These are phyloP conservation scores for Talaromyces trachyspermus DNA, from an alignment of 495 filamentous ascomycete species.

Conservation along the genomic window DNA sequence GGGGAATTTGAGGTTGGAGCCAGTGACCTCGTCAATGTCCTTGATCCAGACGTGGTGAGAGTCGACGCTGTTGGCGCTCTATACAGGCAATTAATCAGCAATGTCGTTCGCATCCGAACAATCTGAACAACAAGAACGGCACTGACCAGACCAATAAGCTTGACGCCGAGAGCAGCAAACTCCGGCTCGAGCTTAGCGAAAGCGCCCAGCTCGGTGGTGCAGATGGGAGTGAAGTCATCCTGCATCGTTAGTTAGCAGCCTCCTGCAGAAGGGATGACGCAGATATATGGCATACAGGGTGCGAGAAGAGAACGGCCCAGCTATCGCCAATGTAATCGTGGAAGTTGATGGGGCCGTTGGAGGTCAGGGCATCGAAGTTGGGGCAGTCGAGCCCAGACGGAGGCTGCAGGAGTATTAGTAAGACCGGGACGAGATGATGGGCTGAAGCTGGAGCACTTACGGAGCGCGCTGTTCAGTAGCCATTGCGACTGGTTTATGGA, in stretches of 20 bases:
- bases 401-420: slow-evolving; percentile 42
- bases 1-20: slow-evolving; percentile 77
- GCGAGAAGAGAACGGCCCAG: slow-evolving; percentile 95
- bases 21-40: slow-evolving; percentile 91
- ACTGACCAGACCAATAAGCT: slow-evolving; percentile 91
- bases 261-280: background rate
- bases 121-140: slow-evolving; percentile 61
- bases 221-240: slow-evolving; percentile 82
- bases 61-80: slow-evolving; percentile 43
- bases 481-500: slow-evolving; percentile 35
- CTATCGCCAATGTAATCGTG: slow-evolving; percentile 92
- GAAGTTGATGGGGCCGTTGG: slow-evolving; percentile 87
- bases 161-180: slow-evolving; percentile 86
- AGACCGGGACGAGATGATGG: background rate
- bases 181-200: slow-evolving; percentile 96
- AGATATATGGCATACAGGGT: slow-evolving; percentile 61
- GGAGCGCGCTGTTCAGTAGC: slow-evolving; percentile 41
- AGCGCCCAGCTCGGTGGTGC: slow-evolving; percentile 97
- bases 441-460: slow-evolving; percentile 28
- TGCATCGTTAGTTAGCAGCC: slow-evolving; percentile 3
- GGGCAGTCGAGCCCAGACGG: slow-evolving; percentile 83
- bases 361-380: slow-evolving; percentile 94
- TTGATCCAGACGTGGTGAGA: slow-evolving; percentile 73
- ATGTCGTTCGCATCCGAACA: slow-evolving; percentile 59
- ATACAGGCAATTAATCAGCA: background rate